Evolutionary conservation across 2,329 filamentous ascomycete genomes (phyloP).

Genomic region (Ophiosphaerella herpotricha): DNA sequence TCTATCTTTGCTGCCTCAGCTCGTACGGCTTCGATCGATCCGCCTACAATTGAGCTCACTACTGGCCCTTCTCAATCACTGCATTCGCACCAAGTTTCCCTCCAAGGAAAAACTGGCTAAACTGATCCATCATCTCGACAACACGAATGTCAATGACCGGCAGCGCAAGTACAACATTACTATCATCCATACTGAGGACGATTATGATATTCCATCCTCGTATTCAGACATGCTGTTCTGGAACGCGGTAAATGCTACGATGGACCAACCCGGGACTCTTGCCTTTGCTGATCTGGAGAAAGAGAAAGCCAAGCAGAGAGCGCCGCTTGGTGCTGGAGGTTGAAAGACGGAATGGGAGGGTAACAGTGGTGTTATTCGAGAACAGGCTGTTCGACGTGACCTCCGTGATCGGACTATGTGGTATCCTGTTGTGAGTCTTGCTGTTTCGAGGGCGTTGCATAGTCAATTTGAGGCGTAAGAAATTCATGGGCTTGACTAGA

Average conservation of each 20-base stretch:
- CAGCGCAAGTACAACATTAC: slow-evolving; percentile 51
- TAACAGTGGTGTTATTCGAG: slow-evolving; percentile 54
- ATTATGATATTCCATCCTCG: slow-evolving; percentile 52
- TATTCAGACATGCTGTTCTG: slow-evolving; percentile 59
- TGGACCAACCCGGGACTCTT: slow-evolving; percentile 34
- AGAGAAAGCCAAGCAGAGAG: slow-evolving; percentile 48
- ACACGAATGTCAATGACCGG: slow-evolving; percentile 34
- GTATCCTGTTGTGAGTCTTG: slow-evolving; percentile 59
- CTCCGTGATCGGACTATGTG: slow-evolving; percentile 64
- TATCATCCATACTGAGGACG: slow-evolving; percentile 58
- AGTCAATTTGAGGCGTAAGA: slow-evolving; percentile 4
- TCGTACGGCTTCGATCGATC: no score
- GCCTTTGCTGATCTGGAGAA: slow-evolving; percentile 53
- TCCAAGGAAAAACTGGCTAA: slow-evolving; percentile 55
- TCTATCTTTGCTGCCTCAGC: no score
- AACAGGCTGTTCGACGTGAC: slow-evolving; percentile 61
- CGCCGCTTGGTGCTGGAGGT: slow-evolving; percentile 55
- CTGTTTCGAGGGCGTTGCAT: slow-evolving; percentile 56
- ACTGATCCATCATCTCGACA: slow-evolving; percentile 46
- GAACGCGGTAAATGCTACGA: slow-evolving; percentile 59
- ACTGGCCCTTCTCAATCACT: slow-evolving; percentile 50
- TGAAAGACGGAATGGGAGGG: slow-evolving; percentile 56
- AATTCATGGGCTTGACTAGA: no score
- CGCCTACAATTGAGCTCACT: slow-evolving; percentile 1
- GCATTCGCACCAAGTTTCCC: slow-evolving; percentile 58